A percentile compares a stretch with the other conserved stretches of the same genome.
phyloP scores from a whole-genome alignment of 1,284 basidiomycete species.

The Leucoagaricus sp. region DNA sequence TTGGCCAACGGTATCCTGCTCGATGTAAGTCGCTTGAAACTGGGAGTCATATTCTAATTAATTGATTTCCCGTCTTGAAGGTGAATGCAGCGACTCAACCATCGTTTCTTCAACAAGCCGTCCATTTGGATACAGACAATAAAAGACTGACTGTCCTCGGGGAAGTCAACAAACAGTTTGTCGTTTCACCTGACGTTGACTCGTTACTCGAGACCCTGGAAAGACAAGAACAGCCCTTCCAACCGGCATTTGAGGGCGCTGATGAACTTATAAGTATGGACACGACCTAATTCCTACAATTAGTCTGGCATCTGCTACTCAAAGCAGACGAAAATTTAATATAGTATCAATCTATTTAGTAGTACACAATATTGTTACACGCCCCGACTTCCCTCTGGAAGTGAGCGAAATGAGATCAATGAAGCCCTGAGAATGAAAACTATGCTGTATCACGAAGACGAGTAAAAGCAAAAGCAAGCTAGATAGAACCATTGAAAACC shows the following conservation, averaged over 20 bases:
- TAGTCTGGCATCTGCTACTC: not conserved
- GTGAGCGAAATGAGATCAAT: too few species aligned
- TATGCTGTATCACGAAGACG: too few species aligned
- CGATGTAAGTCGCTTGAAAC: conserved; percentile 57
- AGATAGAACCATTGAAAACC: not conserved
- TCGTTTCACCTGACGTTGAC: conserved; percentile 86
- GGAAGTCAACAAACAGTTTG: conserved; percentile 84
- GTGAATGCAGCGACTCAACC: conserved; percentile 84
- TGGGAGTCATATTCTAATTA: not conserved
- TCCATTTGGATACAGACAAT: conserved; percentile 64
- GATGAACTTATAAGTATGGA: conserved; percentile 64
- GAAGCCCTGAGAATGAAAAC: too few species aligned
- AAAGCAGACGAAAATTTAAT: too few species aligned
- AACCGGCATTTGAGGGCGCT: conserved; percentile 40
- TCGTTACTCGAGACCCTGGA: conserved; percentile 74
- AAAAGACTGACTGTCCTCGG: conserved; percentile 76
- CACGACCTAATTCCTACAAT: not conserved
- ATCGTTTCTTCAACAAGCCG: conserved; percentile 89
- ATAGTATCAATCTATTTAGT: too few species aligned
- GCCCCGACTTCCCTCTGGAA: too few species aligned
- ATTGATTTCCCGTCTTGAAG: conserved; percentile 38
- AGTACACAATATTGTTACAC: too few species aligned
- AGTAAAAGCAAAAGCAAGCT: not conserved
- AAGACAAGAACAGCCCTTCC: conserved; percentile 43
- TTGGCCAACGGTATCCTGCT: conserved; percentile 78